These are phyloP conservation scores for Herpomyces periplanetae DNA, from an alignment of 2,329 filamentous ascomycete species.

Conservation along the genomic window DNA sequence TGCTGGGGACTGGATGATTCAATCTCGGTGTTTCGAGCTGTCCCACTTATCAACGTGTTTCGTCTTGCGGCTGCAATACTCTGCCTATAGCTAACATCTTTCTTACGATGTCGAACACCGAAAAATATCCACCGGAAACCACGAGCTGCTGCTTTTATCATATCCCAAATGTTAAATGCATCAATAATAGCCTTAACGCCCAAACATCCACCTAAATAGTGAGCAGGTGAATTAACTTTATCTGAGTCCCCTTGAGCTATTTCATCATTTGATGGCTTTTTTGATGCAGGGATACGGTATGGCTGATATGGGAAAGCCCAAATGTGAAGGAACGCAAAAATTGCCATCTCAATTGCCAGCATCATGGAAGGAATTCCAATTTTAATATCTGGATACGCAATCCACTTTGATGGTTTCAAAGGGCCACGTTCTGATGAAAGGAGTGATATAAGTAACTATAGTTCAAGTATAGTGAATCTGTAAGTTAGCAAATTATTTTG, in stretches of 20 bases:
- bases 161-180: slow-evolving; percentile 42
- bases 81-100: slow-evolving; percentile 8
- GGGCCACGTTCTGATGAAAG: slow-evolving; percentile 19
- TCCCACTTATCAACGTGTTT: too few species aligned
- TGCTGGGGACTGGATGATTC: too few species aligned
- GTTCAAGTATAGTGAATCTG: slow-evolving; percentile 2
- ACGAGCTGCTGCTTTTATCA: slow-evolving; percentile 36
- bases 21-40: too few species aligned
- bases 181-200: slow-evolving; percentile 24
- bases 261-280: slow-evolving; percentile 3
- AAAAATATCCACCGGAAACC: slow-evolving; percentile 45
- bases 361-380: slow-evolving; percentile 39
- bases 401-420: slow-evolving; percentile 17
- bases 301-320: slow-evolving; percentile 43
- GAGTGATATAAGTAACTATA: slow-evolving; percentile 16
- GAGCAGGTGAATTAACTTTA: slow-evolving; percentile 9
- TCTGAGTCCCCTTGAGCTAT: slow-evolving; percentile 10
- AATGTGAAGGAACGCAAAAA: slow-evolving; percentile 35
- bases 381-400: slow-evolving; percentile 35
- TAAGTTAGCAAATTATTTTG: background rate
- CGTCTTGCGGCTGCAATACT: slow-evolving; percentile 2
- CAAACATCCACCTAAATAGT: slow-evolving; percentile 15
- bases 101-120: slow-evolving; percentile 18
- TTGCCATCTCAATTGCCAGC: slow-evolving; percentile 46
- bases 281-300: slow-evolving; percentile 15